These are phyloP conservation scores for Singerocomus inundabilis DNA, from an alignment of 1,284 basidiomycete species.

Conservation along the genomic window DNA sequence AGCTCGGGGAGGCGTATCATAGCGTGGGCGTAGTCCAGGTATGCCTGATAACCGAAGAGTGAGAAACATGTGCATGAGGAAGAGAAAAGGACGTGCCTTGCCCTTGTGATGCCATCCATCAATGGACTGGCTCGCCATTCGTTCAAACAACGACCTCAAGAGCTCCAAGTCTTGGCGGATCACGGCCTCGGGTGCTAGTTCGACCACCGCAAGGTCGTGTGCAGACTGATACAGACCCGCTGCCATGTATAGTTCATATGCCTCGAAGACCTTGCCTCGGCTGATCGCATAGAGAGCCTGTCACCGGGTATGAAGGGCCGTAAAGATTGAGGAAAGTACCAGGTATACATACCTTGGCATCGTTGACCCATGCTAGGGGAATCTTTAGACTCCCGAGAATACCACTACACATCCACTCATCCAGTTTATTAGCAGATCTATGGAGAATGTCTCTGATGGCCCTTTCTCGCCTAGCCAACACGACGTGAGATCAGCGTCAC, in stretches of 20 bases:
- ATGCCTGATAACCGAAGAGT: constrained; percentile 43
- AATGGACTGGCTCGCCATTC: constrained; percentile 62
- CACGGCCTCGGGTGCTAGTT: constrained; percentile 90
- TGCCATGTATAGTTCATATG: constrained; percentile 75
- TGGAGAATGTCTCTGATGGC: constrained; percentile 81
- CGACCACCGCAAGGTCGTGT: constrained; percentile 76
- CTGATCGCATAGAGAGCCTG: constrained; percentile 70
- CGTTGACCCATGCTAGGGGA: constrained; percentile 83
- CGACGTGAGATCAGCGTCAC: constrained; percentile 6
- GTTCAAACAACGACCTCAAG: constrained; percentile 71
- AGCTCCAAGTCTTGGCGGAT: constrained; percentile 77
- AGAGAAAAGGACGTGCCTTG: constrained; percentile 52
- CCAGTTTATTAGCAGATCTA: constrained; percentile 68
- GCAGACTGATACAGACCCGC: constrained; percentile 74
- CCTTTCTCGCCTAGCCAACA: constrained; percentile 58
- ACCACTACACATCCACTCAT: constrained; percentile 71
- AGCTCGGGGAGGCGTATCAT: constrained; percentile 61
- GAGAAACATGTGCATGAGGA: constrained; percentile 5
- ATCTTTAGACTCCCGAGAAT: constrained; percentile 77
- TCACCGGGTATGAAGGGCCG: constrained; percentile 7
- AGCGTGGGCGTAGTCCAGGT: constrained; percentile 69
- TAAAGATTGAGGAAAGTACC: neutral
- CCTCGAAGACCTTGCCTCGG: constrained; percentile 65
- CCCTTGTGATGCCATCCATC: constrained; percentile 79
- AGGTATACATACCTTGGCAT: constrained; percentile 66